These are phyloP conservation scores for Aphanomyces invadans DNA, from an alignment of 352 stramenopile genomes.

Conservation along the genomic window DNA sequence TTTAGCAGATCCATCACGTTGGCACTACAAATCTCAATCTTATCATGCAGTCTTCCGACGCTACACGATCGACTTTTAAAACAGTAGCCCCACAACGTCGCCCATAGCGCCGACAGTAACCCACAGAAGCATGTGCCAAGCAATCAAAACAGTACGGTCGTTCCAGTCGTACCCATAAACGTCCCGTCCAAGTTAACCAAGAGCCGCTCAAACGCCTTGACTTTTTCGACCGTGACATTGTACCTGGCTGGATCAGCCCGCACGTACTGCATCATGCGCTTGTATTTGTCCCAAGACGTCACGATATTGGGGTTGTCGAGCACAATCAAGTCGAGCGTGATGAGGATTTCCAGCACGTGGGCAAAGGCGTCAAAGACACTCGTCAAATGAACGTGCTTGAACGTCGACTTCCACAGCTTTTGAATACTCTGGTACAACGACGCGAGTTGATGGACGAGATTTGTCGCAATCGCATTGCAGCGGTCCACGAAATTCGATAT, in stretches of 20 bases:
- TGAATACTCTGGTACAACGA: slow-evolving; percentile 82
- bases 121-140: too few species aligned
- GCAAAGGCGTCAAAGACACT: slow-evolving; percentile 72
- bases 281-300: slow-evolving; percentile 85
- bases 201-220: slow-evolving; percentile 81
- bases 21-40: too few species aligned
- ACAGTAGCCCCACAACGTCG: too few species aligned
- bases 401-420: slow-evolving; percentile 84
- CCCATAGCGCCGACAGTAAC: too few species aligned
- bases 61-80: too few species aligned
- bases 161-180: slow-evolving; percentile 59
- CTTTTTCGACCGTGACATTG: slow-evolving; percentile 72
- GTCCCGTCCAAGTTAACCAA: slow-evolving; percentile 82
- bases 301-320: slow-evolving; percentile 82
- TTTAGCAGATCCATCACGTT: too few species aligned
- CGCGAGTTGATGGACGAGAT: slow-evolving; percentile 86
- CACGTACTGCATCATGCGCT: slow-evolving; percentile 87
- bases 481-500: slow-evolving; percentile 87
- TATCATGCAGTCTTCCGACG: too few species aligned
- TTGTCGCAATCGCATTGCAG: slow-evolving; percentile 82
- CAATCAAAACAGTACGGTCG: too few species aligned
- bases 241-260: slow-evolving; percentile 72
- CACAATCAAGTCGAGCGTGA: slow-evolving; percentile 85
- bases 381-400: slow-evolving; percentile 77
- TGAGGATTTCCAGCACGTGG: slow-evolving; percentile 70